These are phyloP conservation scores for Podila clonocystis DNA, from an alignment of 192 early-diverging fungal genomes.

Conservation along the genomic window DNA sequence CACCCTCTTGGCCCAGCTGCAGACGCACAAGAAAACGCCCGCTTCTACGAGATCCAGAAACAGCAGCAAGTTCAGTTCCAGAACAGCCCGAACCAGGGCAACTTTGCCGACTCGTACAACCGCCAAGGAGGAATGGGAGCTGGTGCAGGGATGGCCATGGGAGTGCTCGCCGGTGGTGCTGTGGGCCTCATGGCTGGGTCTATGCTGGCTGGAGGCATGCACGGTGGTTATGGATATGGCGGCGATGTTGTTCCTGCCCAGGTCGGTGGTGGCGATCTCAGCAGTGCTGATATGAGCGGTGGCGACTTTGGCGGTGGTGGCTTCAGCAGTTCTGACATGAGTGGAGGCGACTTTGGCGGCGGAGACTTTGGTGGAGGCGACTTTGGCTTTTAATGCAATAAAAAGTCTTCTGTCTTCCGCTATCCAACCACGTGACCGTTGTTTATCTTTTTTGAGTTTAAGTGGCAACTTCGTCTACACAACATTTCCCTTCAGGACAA, in stretches of 20 bases:
- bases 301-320: slow-evolving; percentile 15
- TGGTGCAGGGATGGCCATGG: slow-evolving; percentile 41
- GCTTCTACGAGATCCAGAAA: slow-evolving; percentile 38
- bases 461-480: neutral
- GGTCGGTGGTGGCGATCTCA: neutral
- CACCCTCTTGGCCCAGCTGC: slow-evolving; percentile 24
- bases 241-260: slow-evolving; percentile 22
- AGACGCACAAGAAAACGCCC: slow-evolving; percentile 28
- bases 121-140: slow-evolving; percentile 42
- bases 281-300: neutral
- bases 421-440: neutral
- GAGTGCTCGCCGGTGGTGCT: slow-evolving; percentile 38
- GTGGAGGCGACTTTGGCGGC: slow-evolving; percentile 20
- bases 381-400: slow-evolving; percentile 14
- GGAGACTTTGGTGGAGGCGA: slow-evolving; percentile 30
- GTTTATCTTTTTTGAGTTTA: neutral
- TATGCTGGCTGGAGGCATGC: slow-evolving; percentile 24
- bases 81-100: neutral
- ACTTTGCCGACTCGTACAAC: slow-evolving; percentile 31
- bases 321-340: slow-evolving; percentile 2
- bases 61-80: slow-evolving; percentile 12
- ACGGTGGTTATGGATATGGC: slow-evolving; percentile 1
- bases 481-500: neutral
- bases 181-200: slow-evolving; percentile 33
- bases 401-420: neutral